Percentiles rank a stretch among this genome's conserved stretches.
These are phyloP conservation scores for Protomyces arabidopsidicola DNA, from an alignment of 1,139 yeast species.

Conservation along the genomic window DNA sequence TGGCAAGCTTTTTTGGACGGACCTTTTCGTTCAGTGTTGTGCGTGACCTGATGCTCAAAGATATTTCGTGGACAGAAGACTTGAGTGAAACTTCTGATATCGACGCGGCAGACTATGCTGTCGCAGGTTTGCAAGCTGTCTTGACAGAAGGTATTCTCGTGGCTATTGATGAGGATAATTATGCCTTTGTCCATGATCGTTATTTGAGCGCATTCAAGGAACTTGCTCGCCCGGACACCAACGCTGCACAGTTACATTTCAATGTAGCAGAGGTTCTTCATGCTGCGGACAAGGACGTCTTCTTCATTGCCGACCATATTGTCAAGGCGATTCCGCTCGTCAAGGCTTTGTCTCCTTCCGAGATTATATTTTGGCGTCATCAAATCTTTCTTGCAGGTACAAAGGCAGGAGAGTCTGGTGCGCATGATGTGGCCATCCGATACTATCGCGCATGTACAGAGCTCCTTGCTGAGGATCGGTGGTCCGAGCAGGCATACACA, in stretches of 20 bases:
- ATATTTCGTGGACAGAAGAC: constrained; percentile 12
- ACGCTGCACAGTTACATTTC: constrained; percentile 28
- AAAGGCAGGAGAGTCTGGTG: constrained; percentile 25
- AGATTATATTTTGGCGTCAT: neutral
- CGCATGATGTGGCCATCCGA: constrained; percentile 24
- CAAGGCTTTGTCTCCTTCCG: neutral
- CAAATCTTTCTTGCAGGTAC: constrained; percentile 15
- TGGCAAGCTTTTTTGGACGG: constrained; percentile 31
- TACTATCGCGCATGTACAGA: constrained; percentile 27
- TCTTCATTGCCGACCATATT: constrained; percentile 29
- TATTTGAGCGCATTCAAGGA: constrained; percentile 26
- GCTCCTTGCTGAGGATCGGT: constrained; percentile 28
- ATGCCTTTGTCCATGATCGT: constrained; percentile 28
- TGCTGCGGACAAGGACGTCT: constrained; percentile 26
- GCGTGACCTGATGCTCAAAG: constrained; percentile 22
- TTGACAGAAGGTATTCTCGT: constrained; percentile 29
- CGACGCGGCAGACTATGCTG: constrained; percentile 30
- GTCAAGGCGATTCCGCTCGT: constrained; percentile 28
- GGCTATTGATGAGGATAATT: constrained; percentile 20
- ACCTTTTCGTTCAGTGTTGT: constrained; percentile 31
- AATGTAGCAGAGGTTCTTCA: constrained; percentile 25
- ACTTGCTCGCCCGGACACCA: constrained; percentile 11
- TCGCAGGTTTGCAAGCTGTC: constrained; percentile 31
- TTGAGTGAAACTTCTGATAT: constrained; percentile 3
- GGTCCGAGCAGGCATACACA: constrained; percentile 28